phyloP scores from a whole-genome alignment of 2,329 filamentous ascomycete species.

The Thelonectria rubi region DNA sequence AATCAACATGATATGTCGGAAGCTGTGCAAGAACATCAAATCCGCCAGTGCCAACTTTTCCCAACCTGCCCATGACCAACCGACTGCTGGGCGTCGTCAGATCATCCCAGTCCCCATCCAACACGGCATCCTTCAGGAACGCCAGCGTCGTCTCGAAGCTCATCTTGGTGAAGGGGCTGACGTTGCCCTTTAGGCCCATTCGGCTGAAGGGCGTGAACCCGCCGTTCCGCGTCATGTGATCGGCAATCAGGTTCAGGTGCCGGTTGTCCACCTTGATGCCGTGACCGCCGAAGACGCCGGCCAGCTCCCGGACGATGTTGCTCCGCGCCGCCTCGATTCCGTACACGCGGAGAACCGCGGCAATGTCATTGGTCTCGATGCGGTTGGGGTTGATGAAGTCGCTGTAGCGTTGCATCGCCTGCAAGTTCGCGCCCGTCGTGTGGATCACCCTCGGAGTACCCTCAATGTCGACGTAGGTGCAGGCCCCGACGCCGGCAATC shows the following conservation, averaged over 20 bases:
- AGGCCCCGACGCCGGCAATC: constrained; percentile 78
- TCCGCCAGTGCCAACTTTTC: constrained; percentile 85
- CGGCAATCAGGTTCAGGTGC: constrained; percentile 93
- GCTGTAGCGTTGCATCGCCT: constrained; percentile 88
- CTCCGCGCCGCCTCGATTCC: constrained; percentile 92
- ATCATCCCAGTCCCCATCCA: constrained; percentile 91
- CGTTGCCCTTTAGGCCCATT: constrained; percentile 84
- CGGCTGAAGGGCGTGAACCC: constrained; percentile 92
- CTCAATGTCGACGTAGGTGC: constrained; percentile 70
- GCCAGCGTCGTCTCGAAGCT: constrained; percentile 97
- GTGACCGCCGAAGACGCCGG: constrained; percentile 86
- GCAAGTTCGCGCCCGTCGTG: constrained; percentile 86
- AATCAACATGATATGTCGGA: constrained; percentile 58
- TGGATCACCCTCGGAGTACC: constrained; percentile 70
- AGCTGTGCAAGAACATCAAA: constrained; percentile 84
- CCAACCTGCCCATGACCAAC: constrained; percentile 86
- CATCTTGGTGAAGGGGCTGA: constrained; percentile 97
- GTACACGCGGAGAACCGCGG: constrained; percentile 83
- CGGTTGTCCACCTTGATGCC: constrained; percentile 91
- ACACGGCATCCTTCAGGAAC: constrained; percentile 90
- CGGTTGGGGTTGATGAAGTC: constrained; percentile 86
- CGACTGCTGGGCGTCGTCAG: constrained; percentile 85
- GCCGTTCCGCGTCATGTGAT: constrained; percentile 96
- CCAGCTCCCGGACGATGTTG: constrained; percentile 87
- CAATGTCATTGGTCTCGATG: constrained; percentile 92